Evolutionary conservation across 176 grass and related monocot species (phyloP), one percentile per base, ranked within the genome.

Genomic region (Oryza longistaminata): DNA sequence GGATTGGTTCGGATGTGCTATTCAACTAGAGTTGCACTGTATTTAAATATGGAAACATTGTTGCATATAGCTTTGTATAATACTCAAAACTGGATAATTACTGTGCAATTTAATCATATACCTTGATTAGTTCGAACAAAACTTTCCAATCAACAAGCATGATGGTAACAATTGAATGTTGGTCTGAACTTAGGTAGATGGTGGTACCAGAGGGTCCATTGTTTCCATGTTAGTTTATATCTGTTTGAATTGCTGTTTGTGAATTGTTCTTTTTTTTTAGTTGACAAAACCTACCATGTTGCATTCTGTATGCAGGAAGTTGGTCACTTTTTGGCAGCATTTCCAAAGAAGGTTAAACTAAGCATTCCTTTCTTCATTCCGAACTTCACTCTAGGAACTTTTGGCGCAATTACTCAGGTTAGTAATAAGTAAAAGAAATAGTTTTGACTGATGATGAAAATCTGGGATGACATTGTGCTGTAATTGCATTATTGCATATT

Each of bases 361-460:
- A 75, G 91, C 65, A 96, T 99, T 79, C 96, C 96, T 72, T 99
- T 87, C 77, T 99, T 99, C 79, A 99, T 99, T 87, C 96, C 96
- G 0, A 99, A 99, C 71, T 91, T 99, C 73, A 96, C 93, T 43
- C 93, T 99, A 3, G 93, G 93, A 60, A 94, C 85, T 81, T 99
- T 99, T 88, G 96, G 96, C 73, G 90, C 91, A 79, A 96, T 99
- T 55, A 99, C 96, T 82, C 93, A 99, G 90, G 96, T 92, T 45
- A 71, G 78, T 61, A 65, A 82, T 87, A 71, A 68, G 29, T 53
- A 37, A 71, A 79, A 85, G n/a, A 83, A 71, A 7, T 79, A 65
- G 35, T 75, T 75, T 65, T 15, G 60, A 75, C 71, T 55, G 21
- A 19, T 68, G 44, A 11, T 55, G 21, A 62, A 29, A 62, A 27